Conservation (phyloP, 495 filamentous ascomycete species). For the Hamigera avellanea region DNA sequence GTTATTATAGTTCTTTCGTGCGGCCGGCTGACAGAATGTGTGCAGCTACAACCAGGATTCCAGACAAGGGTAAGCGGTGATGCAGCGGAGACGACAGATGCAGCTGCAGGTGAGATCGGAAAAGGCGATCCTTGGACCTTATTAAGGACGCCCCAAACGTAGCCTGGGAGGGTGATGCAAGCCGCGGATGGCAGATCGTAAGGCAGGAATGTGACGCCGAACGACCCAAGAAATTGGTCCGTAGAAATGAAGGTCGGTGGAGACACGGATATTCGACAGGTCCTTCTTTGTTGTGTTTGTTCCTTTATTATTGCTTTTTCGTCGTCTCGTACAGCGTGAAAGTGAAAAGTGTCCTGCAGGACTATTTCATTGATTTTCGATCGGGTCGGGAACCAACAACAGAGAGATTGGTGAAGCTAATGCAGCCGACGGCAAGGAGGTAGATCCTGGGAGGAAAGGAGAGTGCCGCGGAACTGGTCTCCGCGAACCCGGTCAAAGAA, state of each 20-base stretch:
- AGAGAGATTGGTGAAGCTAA: constrained; percentile 15
- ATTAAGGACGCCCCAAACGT: constrained; percentile 12
- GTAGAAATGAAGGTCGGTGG: constrained; percentile 4
- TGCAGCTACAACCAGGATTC: constrained; percentile 8
- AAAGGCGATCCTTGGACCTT: constrained; percentile 24
- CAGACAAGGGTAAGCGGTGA: constrained; percentile 18
- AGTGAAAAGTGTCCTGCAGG: no score
- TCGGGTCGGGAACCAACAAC: neutral
- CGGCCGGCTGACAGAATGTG: constrained; percentile 10
- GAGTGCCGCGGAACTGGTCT: constrained; percentile 26
- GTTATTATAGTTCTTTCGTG: constrained; percentile 7
- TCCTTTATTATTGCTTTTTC: constrained; percentile 11
- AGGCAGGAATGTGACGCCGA: constrained; percentile 35
- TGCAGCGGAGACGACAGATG: constrained; percentile 15
- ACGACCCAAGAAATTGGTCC: constrained; percentile 11
- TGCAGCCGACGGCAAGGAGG: constrained; percentile 24
- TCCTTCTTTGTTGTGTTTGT: constrained; percentile 13
- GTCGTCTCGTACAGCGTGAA: neutral
- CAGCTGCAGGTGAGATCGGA: constrained; percentile 33
- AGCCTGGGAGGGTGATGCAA: constrained; percentile 11
- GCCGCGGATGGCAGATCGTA: constrained; percentile 25
- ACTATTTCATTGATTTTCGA: no score
- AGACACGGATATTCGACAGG: constrained; percentile 14
- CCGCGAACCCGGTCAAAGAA: constrained; percentile 23
- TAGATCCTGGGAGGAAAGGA: constrained; percentile 24